Evolutionary conservation across 768 basidiomycete genomes (phyloP), one percentile per base, ranked within the genome.

Genomic region (Leccinum sublutescens): DNA sequence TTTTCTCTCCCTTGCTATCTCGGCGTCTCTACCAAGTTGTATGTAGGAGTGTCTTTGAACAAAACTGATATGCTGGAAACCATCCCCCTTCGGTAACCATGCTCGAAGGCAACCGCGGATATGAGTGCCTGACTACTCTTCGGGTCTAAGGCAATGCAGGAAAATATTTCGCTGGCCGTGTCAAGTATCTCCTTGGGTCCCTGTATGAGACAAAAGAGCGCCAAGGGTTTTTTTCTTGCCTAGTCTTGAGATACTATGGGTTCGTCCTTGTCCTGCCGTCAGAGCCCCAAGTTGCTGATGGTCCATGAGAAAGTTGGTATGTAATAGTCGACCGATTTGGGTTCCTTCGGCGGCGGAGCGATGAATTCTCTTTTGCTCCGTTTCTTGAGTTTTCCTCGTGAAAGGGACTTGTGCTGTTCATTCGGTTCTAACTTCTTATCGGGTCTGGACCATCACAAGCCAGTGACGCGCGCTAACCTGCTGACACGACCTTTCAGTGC

Each of bases 301-400:
- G 14, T 23, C 23, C 47, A 64, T 64, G 62, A 64, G 62, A 63
- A 63, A 56, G 33, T 43, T 17, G 33, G 36, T 36, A 29, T 50
- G 48, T 50, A 38, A 59, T 25, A 60, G 19, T 40, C 50, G 14
- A 34, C 40, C 33, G n/a, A 21, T 52, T 40, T 17, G 19, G 36
- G 29, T 19, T 40, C 23, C 4, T 45, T 57, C 34, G 34, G 34
- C 34, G 9, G 2, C 12, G n/a, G 29, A 12, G 27, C 34, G 25
- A 7, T 3, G 15, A 2, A 25, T 3, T 34, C 25, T 33, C 33
- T 49, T 53, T 36, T 17, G 15, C 29, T 27, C 17, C 17, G 23
- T 51, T 51, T 25, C n/a, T 29, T 33, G 19, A 48, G 5, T 43
- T 23, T n/a, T 17, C 27, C 12, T 49, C 43, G 45, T 49, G 29